Evolutionary conservation across 768 basidiomycete genomes (phyloP).

Genomic region (Tephrocybe sp.): DNA sequence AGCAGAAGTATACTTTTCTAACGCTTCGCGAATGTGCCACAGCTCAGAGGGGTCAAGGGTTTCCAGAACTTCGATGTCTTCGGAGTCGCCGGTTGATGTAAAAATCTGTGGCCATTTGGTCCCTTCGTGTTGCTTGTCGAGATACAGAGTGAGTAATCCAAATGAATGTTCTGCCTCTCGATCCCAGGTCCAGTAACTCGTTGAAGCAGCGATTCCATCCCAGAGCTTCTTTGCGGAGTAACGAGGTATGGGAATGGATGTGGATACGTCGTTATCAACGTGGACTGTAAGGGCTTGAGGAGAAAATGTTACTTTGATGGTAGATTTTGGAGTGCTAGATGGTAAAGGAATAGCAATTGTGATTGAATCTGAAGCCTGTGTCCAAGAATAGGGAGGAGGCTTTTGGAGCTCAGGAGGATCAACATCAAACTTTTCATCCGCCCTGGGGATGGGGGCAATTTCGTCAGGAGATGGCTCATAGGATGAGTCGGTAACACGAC

Average conservation of each 20-base stretch:
- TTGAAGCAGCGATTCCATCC: slow-evolving; percentile 73
- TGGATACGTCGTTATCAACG: slow-evolving; percentile 40
- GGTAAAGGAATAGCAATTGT: slow-evolving; percentile 87
- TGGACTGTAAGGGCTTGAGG: slow-evolving; percentile 65
- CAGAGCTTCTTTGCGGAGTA: slow-evolving; percentile 70
- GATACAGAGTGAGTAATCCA: slow-evolving; percentile 76
- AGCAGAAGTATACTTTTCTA: slow-evolving; percentile 84
- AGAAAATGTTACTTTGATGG: slow-evolving; percentile 70
- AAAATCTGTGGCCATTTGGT: slow-evolving; percentile 91
- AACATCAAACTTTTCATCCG: slow-evolving; percentile 54
- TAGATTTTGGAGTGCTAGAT: slow-evolving; percentile 56
- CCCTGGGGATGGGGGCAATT: slow-evolving; percentile 66
- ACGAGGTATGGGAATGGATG: slow-evolving; percentile 46
- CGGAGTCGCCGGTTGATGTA: slow-evolving; percentile 44
- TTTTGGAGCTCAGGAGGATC: slow-evolving; percentile 35
- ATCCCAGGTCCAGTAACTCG: slow-evolving; percentile 96
- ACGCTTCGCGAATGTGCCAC: slow-evolving; percentile 70
- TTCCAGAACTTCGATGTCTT: slow-evolving; percentile 77
- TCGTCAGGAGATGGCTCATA: slow-evolving; percentile 69
- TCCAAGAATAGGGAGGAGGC: slow-evolving; percentile 91
- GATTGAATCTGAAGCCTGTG: slow-evolving; percentile 80
- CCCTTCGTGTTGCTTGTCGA: slow-evolving; percentile 84
- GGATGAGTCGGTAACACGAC: slow-evolving; percentile 26
- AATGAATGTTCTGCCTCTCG: slow-evolving; percentile 65
- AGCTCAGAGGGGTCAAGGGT: slow-evolving; percentile 87